Percentiles rank a stretch among this genome's conserved stretches.
These are phyloP conservation scores for Neonectria ditissima DNA, from an alignment of 2,329 filamentous ascomycete species.

Conservation along the genomic window DNA sequence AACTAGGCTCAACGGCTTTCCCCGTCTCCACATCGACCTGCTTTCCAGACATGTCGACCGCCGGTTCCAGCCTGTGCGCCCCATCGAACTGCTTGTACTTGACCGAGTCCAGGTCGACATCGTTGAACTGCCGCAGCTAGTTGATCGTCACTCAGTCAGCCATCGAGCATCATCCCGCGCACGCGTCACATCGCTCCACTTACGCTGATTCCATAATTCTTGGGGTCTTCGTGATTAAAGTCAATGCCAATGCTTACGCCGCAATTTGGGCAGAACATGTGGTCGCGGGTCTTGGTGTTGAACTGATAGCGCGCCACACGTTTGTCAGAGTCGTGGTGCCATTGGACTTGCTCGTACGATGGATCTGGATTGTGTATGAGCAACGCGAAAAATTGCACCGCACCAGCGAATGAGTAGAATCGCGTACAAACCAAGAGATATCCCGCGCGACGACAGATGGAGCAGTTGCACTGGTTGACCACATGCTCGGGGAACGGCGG, in stretches of 20 bases:
- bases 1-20: slow-evolving; percentile 20
- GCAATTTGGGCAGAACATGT: slow-evolving; percentile 62
- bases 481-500: slow-evolving; percentile 60
- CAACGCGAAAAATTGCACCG: background rate
- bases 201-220: slow-evolving; percentile 59
- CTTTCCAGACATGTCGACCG: slow-evolving; percentile 53
- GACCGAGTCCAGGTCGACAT: slow-evolving; percentile 55
- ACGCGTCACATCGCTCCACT: slow-evolving; percentile 30
- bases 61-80: slow-evolving; percentile 47
- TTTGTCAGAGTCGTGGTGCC: slow-evolving; percentile 54
- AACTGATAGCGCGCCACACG: slow-evolving; percentile 50
- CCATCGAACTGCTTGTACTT: slow-evolving; percentile 54
- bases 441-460: slow-evolving; percentile 63
- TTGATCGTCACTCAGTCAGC: slow-evolving; percentile 14
- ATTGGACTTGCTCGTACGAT: slow-evolving; percentile 53
- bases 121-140: slow-evolving; percentile 56
- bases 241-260: slow-evolving; percentile 61
- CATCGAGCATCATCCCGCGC: background rate
- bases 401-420: background rate
- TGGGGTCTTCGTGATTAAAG: slow-evolving; percentile 48
- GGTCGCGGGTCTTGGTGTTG: slow-evolving; percentile 61
- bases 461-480: slow-evolving; percentile 65
- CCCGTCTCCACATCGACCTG: slow-evolving; percentile 21
- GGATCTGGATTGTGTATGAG: slow-evolving; percentile 49
- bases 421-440: slow-evolving; percentile 61